Evolutionary conservation across 1,284 basidiomycete species (phyloP), one percentile per base, ranked within the genome.

Genomic region (Cutaneotrichosporon sp.): DNA sequence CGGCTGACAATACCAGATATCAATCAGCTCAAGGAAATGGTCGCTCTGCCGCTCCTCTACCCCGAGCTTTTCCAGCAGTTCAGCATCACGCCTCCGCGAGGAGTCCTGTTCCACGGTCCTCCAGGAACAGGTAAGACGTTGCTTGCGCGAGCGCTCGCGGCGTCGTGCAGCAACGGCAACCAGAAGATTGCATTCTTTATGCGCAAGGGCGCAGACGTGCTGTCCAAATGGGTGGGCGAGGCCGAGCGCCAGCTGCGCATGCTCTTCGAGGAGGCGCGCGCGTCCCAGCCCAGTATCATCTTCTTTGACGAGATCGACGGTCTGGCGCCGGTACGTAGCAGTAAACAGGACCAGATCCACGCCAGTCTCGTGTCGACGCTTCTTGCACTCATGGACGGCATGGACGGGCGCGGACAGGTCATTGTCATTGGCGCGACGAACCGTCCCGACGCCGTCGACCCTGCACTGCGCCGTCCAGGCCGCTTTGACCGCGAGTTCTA

Each of bases 281-380:
- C 86, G 51, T 87, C 84, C 49, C 94, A 98, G 68, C 96, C 96
- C 0, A 89, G 86, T 61, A 99, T 98, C 67, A 98, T 99, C 70
- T 98, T 98, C 78, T 97, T 99, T 86, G 96, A 99, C 70, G 96
- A 99, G 76, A 99, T 99, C 62, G 96, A 99, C 68, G 94, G 78
- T 56, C 83, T 99, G 13, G 96, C 96, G 15, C 96, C 96, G 0
- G 96, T 98, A 1, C 86, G 96, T 35, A 96, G 91, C 43, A 91
- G 90, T 45, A 97, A 97, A 72, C 96, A 98, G 69, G 96, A 98
- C 71, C 96, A 99, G 75, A 97, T 98, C 52, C 96, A 99, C 70
- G 94, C 96, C 0, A 92, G 88, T 41, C 92, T 99, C 60, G 96
- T 99, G 9, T 91, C 88, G 44, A 99, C 96, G 0, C 80, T 99